Percentiles rank a stretch among this genome's conserved stretches.
Conservation (phyloP, 306 rosid genomes). For the Lathyrus sativus region DNA sequence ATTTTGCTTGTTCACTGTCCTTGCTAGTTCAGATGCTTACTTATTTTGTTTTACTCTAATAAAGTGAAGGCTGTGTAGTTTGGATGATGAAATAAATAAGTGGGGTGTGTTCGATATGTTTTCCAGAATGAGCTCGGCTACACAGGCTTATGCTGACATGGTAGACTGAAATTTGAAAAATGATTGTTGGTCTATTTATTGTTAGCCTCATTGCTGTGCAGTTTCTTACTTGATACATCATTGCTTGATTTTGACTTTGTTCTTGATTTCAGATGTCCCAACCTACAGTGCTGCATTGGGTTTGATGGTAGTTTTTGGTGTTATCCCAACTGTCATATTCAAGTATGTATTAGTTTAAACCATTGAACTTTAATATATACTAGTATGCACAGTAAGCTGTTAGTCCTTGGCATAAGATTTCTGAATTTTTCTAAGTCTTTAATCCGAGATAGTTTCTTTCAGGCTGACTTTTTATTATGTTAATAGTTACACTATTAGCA, state of each 20-base stretch:
- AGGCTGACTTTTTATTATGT: conserved; percentile 18
- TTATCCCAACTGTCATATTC: conserved; percentile 70
- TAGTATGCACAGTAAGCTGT: conserved; percentile 11
- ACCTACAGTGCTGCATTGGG: conserved; percentile 50
- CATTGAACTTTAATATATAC: conserved; percentile 25
- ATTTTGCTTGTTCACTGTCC: conserved; percentile 5
- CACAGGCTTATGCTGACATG: not conserved
- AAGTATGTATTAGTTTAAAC: conserved; percentile 59
- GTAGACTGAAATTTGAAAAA: conserved; percentile 16
- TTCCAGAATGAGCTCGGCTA: conserved; percentile 7
- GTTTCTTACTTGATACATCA: conserved; percentile 14
- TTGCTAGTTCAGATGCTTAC: conserved; percentile 11
- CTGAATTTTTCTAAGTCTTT: conserved; percentile 6
- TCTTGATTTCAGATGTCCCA: conserved; percentile 59
- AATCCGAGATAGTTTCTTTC: not conserved
- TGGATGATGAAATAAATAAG: not conserved
- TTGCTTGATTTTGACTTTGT: conserved; percentile 34
- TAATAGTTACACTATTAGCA: conserved; percentile 6
- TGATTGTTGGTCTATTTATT: conserved; percentile 19
- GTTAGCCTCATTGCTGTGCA: conserved; percentile 15
- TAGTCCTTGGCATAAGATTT: not conserved
- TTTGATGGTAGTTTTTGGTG: conserved; percentile 73
- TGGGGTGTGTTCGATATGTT: conserved; percentile 26
- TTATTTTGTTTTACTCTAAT: conserved; percentile 4
- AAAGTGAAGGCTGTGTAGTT: conserved; percentile 25